Evolutionary conservation across 1,284 basidiomycete species (phyloP), one percentile per base, ranked within the genome.

Genomic region (Trichosporon sp.): DNA sequence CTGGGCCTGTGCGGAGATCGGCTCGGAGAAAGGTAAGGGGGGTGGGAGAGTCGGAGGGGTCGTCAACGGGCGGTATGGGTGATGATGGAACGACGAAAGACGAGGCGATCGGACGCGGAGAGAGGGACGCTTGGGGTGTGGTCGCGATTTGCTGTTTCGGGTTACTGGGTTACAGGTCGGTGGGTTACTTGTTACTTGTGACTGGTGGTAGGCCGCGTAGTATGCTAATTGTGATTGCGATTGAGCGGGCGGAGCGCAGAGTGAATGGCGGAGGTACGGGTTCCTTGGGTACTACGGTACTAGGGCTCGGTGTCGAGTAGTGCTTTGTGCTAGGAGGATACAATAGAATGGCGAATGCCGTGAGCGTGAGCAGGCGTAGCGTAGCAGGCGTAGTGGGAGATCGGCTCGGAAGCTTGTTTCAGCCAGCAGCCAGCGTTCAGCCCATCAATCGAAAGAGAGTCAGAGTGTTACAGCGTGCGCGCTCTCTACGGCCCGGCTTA

Each of bases 391-490:
- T n/a, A 21, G 47, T 21, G 42, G 23, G 47, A 31, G 56, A 60
- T 60, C 56, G 56, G 56, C 56, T 31, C 56, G 56, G 56, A 60
- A 29, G 56, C 56, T 29, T 60, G 56, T 60, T 60, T 60, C 56
- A 60, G 56, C 56, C 56, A 60, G 29, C 21, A 21, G 11, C 1
- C 47, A 51, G 34, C 34, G n/a, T n/a, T n/a, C 34, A 34, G 23
- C 47, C 23, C 47, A 51, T 23, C 47, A 51, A 51, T 21, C 47
- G 23, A 42, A 4, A 6, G 18, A 3, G 9, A n/a, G 38, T n/a
- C 4, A 18, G 18, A 42, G 38, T 42, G 38, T 42, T 42, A 42
- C 38, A 38, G 35, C 32, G 9, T 32, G 5, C 38, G 42, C 42
- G 3, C 3, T 44, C 8, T 51, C 23, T 42, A 42, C 38, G 38